phyloP scores from a whole-genome alignment of 768 basidiomycete genomes.

The Austroboletus eburneus region DNA sequence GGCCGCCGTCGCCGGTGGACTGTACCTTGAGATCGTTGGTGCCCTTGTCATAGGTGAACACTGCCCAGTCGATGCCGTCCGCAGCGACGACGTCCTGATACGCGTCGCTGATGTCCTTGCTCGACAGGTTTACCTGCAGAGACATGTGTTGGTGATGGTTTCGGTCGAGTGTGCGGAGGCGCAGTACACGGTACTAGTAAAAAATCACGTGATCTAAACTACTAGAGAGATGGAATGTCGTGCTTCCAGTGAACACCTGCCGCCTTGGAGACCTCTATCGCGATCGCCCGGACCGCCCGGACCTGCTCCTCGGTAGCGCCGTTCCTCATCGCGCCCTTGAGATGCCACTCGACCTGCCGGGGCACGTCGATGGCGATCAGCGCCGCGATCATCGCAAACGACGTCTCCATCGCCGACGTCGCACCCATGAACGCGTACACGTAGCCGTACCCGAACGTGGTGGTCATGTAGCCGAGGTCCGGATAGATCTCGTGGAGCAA shows the following conservation, averaged over 20 bases:
- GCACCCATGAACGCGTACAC: slow-evolving; percentile 48
- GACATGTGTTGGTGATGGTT: no score
- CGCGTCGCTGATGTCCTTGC: slow-evolving; percentile 64
- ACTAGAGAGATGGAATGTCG: slow-evolving; percentile 48
- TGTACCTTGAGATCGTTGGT: slow-evolving; percentile 88
- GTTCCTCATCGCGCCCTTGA: slow-evolving; percentile 49
- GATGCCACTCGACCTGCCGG: slow-evolving; percentile 63
- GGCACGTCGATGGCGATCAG: slow-evolving; percentile 61
- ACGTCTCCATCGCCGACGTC: slow-evolving; percentile 50
- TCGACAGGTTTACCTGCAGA: slow-evolving; percentile 74
- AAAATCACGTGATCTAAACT: slow-evolving; percentile 16
- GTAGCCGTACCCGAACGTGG: slow-evolving; percentile 52
- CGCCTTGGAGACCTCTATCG: slow-evolving; percentile 45
- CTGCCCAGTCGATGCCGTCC: slow-evolving; percentile 67
- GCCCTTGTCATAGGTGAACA: slow-evolving; percentile 77
- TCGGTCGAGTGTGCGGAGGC: neutral
- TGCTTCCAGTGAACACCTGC: slow-evolving; percentile 52
- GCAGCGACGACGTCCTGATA: slow-evolving; percentile 72
- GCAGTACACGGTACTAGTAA: no score
- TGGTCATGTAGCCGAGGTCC: slow-evolving; percentile 54
- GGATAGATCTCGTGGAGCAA: slow-evolving; percentile 53
- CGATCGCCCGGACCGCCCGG: slow-evolving; percentile 49
- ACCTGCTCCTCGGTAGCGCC: slow-evolving; percentile 54
- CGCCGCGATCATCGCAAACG: slow-evolving; percentile 57
- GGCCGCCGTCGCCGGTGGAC: slow-evolving; percentile 76